Evolutionary conservation across 768 basidiomycete species (phyloP).

Genomic region (Lepiota venenata): DNA sequence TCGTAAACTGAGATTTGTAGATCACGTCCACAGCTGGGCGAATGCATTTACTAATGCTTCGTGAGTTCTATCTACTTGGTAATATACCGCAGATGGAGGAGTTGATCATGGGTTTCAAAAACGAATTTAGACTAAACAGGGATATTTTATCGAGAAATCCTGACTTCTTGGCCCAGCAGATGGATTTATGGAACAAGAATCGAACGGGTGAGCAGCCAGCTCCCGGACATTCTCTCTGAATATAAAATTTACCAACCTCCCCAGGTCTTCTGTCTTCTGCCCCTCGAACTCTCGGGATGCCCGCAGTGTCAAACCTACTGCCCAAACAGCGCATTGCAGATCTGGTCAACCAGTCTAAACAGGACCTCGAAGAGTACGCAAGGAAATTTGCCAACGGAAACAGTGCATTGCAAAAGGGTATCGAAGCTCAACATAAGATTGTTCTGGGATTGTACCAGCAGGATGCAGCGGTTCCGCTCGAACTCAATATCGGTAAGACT

Average conservation of each 20-base stretch:
- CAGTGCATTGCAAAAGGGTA: slow-evolving; percentile 23
- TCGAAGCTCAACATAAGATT: slow-evolving; percentile 25
- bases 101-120: too few species aligned
- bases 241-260: too few species aligned
- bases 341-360: slow-evolving; percentile 19
- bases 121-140: slow-evolving; percentile 21
- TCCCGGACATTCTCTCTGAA: too few species aligned
- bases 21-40: slow-evolving; percentile 31
- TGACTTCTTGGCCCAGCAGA: slow-evolving; percentile 20
- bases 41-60: slow-evolving; percentile 28
- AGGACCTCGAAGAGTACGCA: slow-evolving; percentile 21
- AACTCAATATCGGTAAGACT: slow-evolving; percentile 26
- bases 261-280: slow-evolving; percentile 25
- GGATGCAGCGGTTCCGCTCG: slow-evolving; percentile 22
- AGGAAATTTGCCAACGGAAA: slow-evolving; percentile 29
- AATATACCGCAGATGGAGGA: too few species aligned
- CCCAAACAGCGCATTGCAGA: slow-evolving; percentile 11
- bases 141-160: slow-evolving; percentile 23
- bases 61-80: slow-evolving; percentile 13
- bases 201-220: slow-evolving; percentile 14
- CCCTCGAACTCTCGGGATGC: slow-evolving; percentile 27
- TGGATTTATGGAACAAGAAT: slow-evolving; percentile 24
- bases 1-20: slow-evolving; percentile 9
- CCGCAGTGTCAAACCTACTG: slow-evolving; percentile 25
- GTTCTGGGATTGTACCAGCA: slow-evolving; percentile 21